Conservation (phyloP, 331 rosid species). For the Cucumis variabilis region DNA sequence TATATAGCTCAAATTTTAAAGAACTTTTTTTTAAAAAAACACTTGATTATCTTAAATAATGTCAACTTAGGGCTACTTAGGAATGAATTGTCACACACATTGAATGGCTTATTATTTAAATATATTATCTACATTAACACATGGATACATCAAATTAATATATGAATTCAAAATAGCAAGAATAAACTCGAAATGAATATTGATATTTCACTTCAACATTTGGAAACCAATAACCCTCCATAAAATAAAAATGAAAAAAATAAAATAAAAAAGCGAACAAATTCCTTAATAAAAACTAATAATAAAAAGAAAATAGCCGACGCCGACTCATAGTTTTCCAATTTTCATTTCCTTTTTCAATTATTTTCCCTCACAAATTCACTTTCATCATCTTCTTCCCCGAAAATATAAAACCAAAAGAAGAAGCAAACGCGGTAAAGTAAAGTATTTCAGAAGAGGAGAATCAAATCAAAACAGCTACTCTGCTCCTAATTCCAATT, state of each 20-base stretch:
- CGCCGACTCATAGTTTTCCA: background rate
- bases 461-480: background rate
- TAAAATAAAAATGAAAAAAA: no score
- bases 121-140: background rate
- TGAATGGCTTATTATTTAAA: background rate
- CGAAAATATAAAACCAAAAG: background rate
- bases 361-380: background rate
- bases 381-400: conserved; percentile 6
- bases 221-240: no score
- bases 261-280: background rate
- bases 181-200: no score
- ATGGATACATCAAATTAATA: background rate
- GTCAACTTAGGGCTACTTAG: no score
- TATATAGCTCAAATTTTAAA: no score
- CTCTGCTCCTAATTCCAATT: background rate
- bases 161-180: no score
- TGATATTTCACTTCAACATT: no score
- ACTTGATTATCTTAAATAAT: no score
- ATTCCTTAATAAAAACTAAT: background rate
- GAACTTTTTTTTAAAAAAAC: no score
- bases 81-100: no score
- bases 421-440: background rate
- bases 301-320: background rate
- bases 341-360: background rate
- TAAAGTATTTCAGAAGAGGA: background rate